A percentile compares a stretch with the other conserved stretches of the same genome.
Conservation (phyloP, 495 filamentous ascomycete genomes). For the Annulohypoxylon stygium region DNA sequence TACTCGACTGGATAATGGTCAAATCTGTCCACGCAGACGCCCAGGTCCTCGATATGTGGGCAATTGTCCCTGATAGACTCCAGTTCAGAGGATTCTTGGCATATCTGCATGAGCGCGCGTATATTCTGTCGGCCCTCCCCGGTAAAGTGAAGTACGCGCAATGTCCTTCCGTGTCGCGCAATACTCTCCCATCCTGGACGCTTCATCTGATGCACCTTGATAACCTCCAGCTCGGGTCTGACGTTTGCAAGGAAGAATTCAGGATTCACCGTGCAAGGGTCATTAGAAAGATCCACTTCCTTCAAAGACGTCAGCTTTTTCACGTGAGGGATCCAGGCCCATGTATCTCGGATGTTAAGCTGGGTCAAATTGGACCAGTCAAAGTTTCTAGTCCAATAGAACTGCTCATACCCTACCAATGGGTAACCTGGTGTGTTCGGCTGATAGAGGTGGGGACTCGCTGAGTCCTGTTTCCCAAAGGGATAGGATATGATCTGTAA, state of each 20-base stretch:
- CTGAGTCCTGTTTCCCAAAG: neutral
- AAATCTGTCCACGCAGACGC: neutral
- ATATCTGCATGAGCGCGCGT: too few relatives aligned
- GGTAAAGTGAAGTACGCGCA: slow-evolving; percentile 14
- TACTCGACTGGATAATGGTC: neutral
- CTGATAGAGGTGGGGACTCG: neutral
- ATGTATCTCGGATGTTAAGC: neutral
- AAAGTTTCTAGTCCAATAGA: slow-evolving; percentile 3
- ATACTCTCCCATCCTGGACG: neutral
- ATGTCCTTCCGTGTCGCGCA: neutral
- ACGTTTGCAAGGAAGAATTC: neutral
- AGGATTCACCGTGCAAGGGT: neutral
- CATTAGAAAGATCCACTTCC: neutral
- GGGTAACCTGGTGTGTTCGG: neutral
- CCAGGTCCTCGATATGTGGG: slow-evolving; percentile 19
- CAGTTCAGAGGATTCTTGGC: neutral
- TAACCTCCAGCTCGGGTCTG: slow-evolving; percentile 1
- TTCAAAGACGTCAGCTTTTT: neutral
- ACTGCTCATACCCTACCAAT: neutral
- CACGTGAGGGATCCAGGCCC: too few relatives aligned
- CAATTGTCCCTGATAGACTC: neutral
- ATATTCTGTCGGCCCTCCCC: neutral
- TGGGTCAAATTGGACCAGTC: slow-evolving; percentile 3
- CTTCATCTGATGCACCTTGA: slow-evolving; percentile 1
- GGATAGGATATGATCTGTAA: slow-evolving; percentile 8